Percentiles rank a stretch among this genome's conserved stretches.
phyloP scores from a whole-genome alignment of 768 basidiomycete genomes.

The Russula earlei region DNA sequence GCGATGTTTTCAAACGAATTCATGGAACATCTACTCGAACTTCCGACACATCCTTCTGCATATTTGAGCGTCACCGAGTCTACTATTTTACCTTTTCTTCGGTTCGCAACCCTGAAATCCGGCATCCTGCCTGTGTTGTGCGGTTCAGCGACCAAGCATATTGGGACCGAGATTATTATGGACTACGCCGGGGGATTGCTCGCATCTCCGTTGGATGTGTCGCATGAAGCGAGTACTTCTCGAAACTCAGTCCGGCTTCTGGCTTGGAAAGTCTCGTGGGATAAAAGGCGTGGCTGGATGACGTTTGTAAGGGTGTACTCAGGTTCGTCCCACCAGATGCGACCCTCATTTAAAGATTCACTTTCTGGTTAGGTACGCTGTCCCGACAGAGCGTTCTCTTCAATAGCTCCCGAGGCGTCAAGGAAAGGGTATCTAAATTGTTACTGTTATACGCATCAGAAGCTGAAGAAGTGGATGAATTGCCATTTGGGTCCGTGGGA shows the following conservation, averaged over 20 bases:
- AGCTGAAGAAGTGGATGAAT: constrained; percentile 63
- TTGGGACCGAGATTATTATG: constrained; percentile 75
- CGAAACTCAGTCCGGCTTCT: constrained; percentile 51
- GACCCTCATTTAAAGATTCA: constrained; percentile 4
- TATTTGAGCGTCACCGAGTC: constrained; percentile 52
- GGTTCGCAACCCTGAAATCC: constrained; percentile 54
- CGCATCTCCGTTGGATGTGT: constrained; percentile 66
- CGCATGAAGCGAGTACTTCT: constrained; percentile 34
- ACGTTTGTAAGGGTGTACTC: constrained; percentile 86
- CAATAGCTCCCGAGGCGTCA: constrained; percentile 59
- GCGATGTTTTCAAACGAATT: constrained; percentile 74
- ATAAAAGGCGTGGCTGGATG: constrained; percentile 81
- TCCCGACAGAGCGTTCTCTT: constrained; percentile 50
- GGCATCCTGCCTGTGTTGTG: constrained; percentile 72
- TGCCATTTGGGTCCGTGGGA: constrained; percentile 77
- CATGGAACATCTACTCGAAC: constrained; percentile 58
- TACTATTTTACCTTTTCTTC: constrained; percentile 53
- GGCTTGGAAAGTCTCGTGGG: constrained; percentile 88
- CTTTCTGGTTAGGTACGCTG: constrained; percentile 45
- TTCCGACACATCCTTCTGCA: constrained; percentile 47
- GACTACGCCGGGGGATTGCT: constrained; percentile 75
- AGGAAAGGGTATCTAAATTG: constrained; percentile 66
- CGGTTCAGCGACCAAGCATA: constrained; percentile 70
- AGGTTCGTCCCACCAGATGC: constrained; percentile 35
- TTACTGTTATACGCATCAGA: constrained; percentile 72